These are phyloP conservation scores for Penicillium atrosanguineum DNA, from an alignment of 495 filamentous ascomycete species.

Conservation along the genomic window DNA sequence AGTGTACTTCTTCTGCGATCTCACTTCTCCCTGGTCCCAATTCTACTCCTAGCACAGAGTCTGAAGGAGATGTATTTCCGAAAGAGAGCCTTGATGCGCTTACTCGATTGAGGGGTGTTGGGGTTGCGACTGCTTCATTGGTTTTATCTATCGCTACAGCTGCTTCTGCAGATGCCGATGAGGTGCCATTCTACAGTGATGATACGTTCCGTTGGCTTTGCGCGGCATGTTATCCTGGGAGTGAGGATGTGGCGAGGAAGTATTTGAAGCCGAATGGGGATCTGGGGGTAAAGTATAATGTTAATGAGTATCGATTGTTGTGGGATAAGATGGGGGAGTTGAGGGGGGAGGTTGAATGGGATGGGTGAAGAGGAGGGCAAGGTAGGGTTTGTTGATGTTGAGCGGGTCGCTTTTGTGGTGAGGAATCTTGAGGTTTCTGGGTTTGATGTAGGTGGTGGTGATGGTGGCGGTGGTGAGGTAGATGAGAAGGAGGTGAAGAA, in stretches of 20 bases:
- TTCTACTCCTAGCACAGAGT: conserved; percentile 1
- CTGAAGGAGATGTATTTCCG: conserved; percentile 29
- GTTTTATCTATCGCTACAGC: conserved; percentile 61
- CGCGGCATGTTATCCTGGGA: conserved; percentile 23
- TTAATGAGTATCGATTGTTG: conserved; percentile 60
- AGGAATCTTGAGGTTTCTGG: conserved; percentile 33
- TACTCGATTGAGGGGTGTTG: conserved; percentile 59
- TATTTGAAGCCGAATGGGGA: conserved; percentile 36
- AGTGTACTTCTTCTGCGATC: conserved; percentile 50
- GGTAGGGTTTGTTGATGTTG: conserved; percentile 32
- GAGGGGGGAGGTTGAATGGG: conserved; percentile 39
- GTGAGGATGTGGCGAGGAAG: conserved; percentile 8
- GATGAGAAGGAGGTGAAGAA: conserved; percentile 1
- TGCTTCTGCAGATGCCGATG: conserved; percentile 7
- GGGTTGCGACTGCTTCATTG: conserved; percentile 71
- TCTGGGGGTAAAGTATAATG: conserved; percentile 60
- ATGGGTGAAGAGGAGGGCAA: conserved; percentile 1
- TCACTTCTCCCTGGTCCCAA: conserved; percentile 20
- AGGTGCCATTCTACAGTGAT: conserved; percentile 73
- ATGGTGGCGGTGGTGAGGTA: neutral
- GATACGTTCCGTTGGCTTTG: conserved; percentile 69
- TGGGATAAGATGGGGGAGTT: conserved; percentile 44
- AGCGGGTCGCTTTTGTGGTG: conserved; percentile 66
- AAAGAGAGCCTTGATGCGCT: conserved; percentile 46
- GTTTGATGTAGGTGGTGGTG: conserved; percentile 5